Percentiles rank a stretch among this genome's conserved stretches.
Evolutionary conservation across 2,329 filamentous ascomycete genomes (phyloP).

Genomic region (Hypoxylon sp.): DNA sequence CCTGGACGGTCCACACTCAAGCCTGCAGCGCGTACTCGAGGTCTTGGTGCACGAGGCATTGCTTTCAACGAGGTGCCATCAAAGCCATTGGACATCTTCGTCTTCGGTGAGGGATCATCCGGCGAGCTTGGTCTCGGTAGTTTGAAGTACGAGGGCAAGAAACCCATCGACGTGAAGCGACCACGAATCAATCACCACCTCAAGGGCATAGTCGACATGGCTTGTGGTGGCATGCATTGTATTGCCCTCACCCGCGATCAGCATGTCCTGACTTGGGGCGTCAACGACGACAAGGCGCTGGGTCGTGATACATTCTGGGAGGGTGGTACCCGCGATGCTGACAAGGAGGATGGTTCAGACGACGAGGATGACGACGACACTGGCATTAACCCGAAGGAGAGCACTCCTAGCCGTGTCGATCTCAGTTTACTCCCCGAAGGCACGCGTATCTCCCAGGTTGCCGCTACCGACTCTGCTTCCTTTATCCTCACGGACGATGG

Average conservation of each 20-base stretch:
- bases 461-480: constrained; percentile 72
- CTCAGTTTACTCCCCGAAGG: constrained; percentile 70
- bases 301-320: constrained; percentile 77
- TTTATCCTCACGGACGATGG: constrained; percentile 75
- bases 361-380: constrained; percentile 71
- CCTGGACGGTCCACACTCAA: constrained; percentile 40
- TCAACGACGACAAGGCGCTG: constrained; percentile 81
- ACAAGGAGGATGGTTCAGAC: constrained; percentile 57
- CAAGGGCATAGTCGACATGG: constrained; percentile 72
- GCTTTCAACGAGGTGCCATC: constrained; percentile 46
- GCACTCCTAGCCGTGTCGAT: constrained; percentile 73
- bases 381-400: constrained; percentile 79
- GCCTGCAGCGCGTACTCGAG: constrained; percentile 16
- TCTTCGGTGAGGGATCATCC: constrained; percentile 70
- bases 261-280: constrained; percentile 82
- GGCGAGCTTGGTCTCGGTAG: constrained; percentile 77
- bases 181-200: constrained; percentile 75
- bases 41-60: constrained; percentile 31
- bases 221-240: constrained; percentile 78
- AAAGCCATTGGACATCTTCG: constrained; percentile 57
- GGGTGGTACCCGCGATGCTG: constrained; percentile 71
- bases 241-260: constrained; percentile 77
- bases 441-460: constrained; percentile 72
- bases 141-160: constrained; percentile 64
- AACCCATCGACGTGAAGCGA: constrained; percentile 74